These are phyloP conservation scores for Lecanicillium sp. DNA, from an alignment of 2,329 filamentous ascomycete genomes.

Conservation along the genomic window DNA sequence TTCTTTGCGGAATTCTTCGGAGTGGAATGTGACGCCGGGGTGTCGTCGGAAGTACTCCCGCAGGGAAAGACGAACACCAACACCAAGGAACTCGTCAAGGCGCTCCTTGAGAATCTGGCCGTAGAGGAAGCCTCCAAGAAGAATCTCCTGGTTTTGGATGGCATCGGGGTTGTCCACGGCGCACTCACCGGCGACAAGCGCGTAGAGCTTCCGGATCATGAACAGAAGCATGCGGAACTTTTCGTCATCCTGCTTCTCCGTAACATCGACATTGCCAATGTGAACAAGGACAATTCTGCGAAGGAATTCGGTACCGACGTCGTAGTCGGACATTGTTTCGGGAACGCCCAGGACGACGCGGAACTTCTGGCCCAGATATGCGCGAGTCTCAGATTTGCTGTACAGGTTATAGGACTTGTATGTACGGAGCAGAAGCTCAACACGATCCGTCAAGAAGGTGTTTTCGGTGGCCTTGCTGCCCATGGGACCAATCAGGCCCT, in stretches of 20 bases:
- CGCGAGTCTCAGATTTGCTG: constrained; percentile 71
- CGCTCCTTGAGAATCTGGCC: constrained; percentile 94
- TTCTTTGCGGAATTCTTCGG: constrained; percentile 70
- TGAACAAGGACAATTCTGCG: constrained; percentile 87
- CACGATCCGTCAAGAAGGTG: constrained; percentile 90
- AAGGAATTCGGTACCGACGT: constrained; percentile 86
- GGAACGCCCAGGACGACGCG: constrained; percentile 78
- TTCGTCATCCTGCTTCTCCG: constrained; percentile 75
- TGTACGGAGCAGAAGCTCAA: constrained; percentile 84
- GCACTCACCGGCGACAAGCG: constrained; percentile 87
- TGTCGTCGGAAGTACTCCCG: constrained; percentile 52
- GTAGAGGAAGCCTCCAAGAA: constrained; percentile 89
- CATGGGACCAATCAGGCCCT: constrained; percentile 76
- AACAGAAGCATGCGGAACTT: constrained; percentile 93
- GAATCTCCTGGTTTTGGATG: constrained; percentile 90
- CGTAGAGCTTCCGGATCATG: constrained; percentile 94
- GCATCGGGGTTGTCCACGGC: constrained; percentile 94
- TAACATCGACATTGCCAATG: constrained; percentile 78
- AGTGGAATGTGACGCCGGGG: constrained; percentile 66
- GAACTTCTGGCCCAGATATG: constrained; percentile 88
- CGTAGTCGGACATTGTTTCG: constrained; percentile 78
- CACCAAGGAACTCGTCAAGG: constrained; percentile 76
- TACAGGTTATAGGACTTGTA: constrained; percentile 89
- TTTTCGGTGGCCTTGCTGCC: constrained; percentile 74
- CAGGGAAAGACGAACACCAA: constrained; percentile 44